Evolutionary conservation across 2,329 filamentous ascomycete species (phyloP), one percentile per base, ranked within the genome.

Genomic region (Cladophialophora exuberans): DNA sequence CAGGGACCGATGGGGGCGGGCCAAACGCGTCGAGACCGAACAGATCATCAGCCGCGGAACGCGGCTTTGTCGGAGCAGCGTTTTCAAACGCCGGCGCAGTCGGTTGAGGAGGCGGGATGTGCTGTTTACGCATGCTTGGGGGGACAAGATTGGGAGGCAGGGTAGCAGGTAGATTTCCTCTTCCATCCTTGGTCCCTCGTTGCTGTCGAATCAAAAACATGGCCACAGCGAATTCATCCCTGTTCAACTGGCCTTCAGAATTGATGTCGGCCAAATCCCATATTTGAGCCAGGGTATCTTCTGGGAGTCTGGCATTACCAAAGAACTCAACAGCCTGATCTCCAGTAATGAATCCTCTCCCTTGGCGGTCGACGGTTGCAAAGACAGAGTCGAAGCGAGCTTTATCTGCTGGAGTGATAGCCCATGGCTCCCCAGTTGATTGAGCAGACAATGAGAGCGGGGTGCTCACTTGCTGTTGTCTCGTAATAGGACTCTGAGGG

Each of bases 211-310:
- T 97, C 46, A 99, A 79, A 69, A 95, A 95, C 92, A 99, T 97
- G 49, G 94, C 93, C 42, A 99, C 91, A 0, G 94, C 91, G 69
- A 99, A 99, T 65, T 96, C 92, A 63, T 99, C 94, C 64, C 84
- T 85, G 42, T 82, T 91, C 53, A 99, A 77, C 54, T 88, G 86
- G 9, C 94, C 94, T 64, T 92, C 88, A 6, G 90, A 94, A 67
- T 90, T 90, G 72, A 97, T 90, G 72, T 99, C 94, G 11, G 94
- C 88, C 25, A 99, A 83, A 70, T 99, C 94, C 94, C 94, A 99
- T 61, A 99, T 96, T 65, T 95, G 89, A 25, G 94, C 94, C 49
- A 99, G 78, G 7, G 84, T 84, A 66, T 97, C 93, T 69, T 97
- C 93, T 1, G 90, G 84, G 11, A 99, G 80, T 54, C 89, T 88